Conservation (phyloP, 73 alveolate genomes). For the Strombidium stylifer region DNA sequence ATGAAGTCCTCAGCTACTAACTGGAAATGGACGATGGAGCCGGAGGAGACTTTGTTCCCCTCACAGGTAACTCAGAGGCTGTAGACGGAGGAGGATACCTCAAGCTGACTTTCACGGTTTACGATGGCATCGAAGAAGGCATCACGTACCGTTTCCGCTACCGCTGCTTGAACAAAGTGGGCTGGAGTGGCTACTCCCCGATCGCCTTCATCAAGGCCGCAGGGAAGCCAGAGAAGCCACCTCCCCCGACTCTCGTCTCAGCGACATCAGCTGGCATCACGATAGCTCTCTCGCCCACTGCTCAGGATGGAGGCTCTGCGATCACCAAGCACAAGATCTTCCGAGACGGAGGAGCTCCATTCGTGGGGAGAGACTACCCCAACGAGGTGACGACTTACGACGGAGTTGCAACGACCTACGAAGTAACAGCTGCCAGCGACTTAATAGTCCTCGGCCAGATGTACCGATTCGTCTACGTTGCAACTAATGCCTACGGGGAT, state of each 20-base stretch:
- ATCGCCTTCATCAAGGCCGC: slow-evolving; percentile 51
- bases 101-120: slow-evolving; percentile 10
- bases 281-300: slow-evolving; percentile 25
- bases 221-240: slow-evolving; percentile 37
- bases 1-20: too few relatives aligned
- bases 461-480: slow-evolving; percentile 55
- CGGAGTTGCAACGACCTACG: slow-evolving; percentile 13
- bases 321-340: slow-evolving; percentile 22
- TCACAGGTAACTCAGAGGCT: slow-evolving; percentile 2
- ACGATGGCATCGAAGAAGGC: slow-evolving; percentile 25
- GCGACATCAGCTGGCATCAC: slow-evolving; percentile 22
- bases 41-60: slow-evolving; percentile 41
- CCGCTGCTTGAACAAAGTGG: slow-evolving; percentile 46
- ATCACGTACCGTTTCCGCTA: slow-evolving; percentile 25
- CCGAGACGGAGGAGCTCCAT: slow-evolving; percentile 52
- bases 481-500: slow-evolving; percentile 45
- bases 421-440: slow-evolving; percentile 18
- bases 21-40: too few relatives aligned
- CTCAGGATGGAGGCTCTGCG: slow-evolving; percentile 60
- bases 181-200: slow-evolving; percentile 60
- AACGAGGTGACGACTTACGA: slow-evolving; percentile 9
- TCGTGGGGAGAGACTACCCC: slow-evolving; percentile 1
- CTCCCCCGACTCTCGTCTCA: slow-evolving; percentile 19
- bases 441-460: slow-evolving; percentile 27
- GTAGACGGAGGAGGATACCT: too few relatives aligned